Base-by-base conservation (phyloP, 495 filamentous ascomycete species). In the Jackrogersella multiformis region DNA sequence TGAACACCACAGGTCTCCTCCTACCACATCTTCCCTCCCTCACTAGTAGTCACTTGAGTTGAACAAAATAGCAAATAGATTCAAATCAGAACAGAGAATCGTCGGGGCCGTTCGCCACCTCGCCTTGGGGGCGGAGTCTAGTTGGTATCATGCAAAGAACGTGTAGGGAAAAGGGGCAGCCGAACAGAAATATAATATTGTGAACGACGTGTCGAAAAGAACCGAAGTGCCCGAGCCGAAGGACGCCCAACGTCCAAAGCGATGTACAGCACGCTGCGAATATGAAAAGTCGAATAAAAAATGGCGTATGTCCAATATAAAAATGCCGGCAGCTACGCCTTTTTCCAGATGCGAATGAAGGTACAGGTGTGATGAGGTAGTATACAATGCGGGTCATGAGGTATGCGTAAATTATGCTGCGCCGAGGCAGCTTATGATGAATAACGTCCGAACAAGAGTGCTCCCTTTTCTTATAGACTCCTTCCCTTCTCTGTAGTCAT, bases 81-180 rank as follows among this genome's bases (percentile, higher is more conserved):
- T 10, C 34, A 56, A 56, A 61, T 28, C 56, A 44, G 35, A 64
- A 62, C 57, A 28, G 38, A 18, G 34, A 20, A 44, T 8, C 56
- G 15, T 42, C 23, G 42, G 30, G 49, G 51, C 46, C 45, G 49
- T 53, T 61, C 51, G 52, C 57, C 61, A 26, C 42, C 32, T 26
- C 34, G 42, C 60, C 42, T 51, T 8, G 28, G 20, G 56, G 7
- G 49, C 16, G 52, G 55, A 46, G 54, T 70, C 67, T 62, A 70
- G 56, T 20, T 70, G 67, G 67, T 70, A 70, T 70, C 67, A 70
- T 70, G 67, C 67, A 69, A 65, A 57, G 52, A 69, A 65, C 20
- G 65, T 55, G 46, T 6, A 49, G 39, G 30, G 46, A 56, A 61
- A 61, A 49, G 55, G 56, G 58, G 46, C 60, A 64, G 66, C 66